These are phyloP conservation scores for Petunia axillaris DNA, from an alignment of 257 asterid genomes.

Conservation along the genomic window DNA sequence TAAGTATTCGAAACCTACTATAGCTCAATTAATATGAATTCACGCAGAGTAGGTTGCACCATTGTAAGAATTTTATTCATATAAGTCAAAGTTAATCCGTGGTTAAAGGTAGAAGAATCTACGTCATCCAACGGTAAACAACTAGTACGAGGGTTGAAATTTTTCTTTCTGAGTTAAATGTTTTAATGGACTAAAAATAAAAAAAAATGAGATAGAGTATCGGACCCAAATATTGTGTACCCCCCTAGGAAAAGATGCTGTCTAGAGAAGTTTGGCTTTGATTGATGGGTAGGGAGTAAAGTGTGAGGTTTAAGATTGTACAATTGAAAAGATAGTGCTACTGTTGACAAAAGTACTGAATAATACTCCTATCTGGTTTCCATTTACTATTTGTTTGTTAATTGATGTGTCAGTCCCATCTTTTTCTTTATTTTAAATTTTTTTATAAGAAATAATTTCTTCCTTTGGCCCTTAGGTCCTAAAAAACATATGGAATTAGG, in stretches of 20 bases:
- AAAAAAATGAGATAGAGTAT: neutral
- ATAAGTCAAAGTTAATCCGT: too few relatives aligned
- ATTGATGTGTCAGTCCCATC: slow-evolving; percentile 55
- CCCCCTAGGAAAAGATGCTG: slow-evolving; percentile 21
- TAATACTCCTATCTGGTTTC: slow-evolving; percentile 26
- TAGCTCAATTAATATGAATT: too few relatives aligned
- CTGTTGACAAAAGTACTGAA: slow-evolving; percentile 25
- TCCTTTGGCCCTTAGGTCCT: slow-evolving; percentile 40
- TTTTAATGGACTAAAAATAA: neutral
- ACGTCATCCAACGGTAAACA: too few relatives aligned
- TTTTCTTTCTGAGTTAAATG: neutral
- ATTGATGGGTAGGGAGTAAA: slow-evolving; percentile 21
- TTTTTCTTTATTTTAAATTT: slow-evolving; percentile 44
- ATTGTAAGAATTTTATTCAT: too few relatives aligned
- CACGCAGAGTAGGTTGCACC: too few relatives aligned
- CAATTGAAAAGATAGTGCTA: slow-evolving; percentile 23
- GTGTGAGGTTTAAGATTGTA: slow-evolving; percentile 36
- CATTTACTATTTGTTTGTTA: slow-evolving; percentile 29
- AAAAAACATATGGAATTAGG: slow-evolving; percentile 55
- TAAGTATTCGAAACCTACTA: too few relatives aligned
- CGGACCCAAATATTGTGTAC: neutral
- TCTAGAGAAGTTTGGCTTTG: slow-evolving; percentile 25
- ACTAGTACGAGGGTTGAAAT: neutral
- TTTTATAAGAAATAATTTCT: neutral
- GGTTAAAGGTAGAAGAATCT: too few relatives aligned